Conservation (phyloP, 1,284 basidiomycete species). For the Xerocomus subilludens region DNA sequence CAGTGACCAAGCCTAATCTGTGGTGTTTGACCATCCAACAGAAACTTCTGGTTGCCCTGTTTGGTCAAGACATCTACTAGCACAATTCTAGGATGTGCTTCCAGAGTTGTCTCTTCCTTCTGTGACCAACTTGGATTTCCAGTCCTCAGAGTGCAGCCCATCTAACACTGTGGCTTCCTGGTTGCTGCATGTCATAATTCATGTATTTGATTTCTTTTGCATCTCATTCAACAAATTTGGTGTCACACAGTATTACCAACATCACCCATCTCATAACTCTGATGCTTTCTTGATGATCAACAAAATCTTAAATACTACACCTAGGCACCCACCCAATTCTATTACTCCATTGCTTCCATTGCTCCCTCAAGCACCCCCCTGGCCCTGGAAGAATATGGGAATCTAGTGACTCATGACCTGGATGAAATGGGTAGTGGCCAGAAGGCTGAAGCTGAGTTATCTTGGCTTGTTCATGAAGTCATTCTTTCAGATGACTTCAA, state of each 20-base stretch:
- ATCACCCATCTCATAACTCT: conserved; percentile 46
- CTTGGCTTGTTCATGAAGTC: conserved; percentile 13
- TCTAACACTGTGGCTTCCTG: too few species aligned
- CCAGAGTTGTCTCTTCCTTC: conserved; percentile 21
- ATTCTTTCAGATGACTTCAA: conserved; percentile 29
- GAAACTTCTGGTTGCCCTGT: neutral
- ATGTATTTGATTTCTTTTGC: conserved; percentile 29
- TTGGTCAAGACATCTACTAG: conserved; percentile 8
- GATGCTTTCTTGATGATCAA: conserved; percentile 23
- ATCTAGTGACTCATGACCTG: conserved; percentile 42
- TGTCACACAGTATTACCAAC: conserved; percentile 35
- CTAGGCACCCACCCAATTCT: neutral
- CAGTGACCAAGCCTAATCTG: neutral
- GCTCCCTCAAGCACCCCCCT: conserved; percentile 24
- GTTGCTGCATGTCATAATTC: conserved; percentile 12
- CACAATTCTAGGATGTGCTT: conserved; percentile 23
- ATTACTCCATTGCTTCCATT: too few species aligned
- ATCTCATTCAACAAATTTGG: conserved; percentile 34
- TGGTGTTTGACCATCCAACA: neutral
- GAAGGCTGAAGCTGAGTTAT: conserved; percentile 37
- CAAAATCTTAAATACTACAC: conserved; percentile 5
- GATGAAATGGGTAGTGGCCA: conserved; percentile 33
- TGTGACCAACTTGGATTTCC: neutral
- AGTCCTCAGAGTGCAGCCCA: too few species aligned
- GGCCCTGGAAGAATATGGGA: conserved; percentile 42